These are phyloP conservation scores for Daucus carota DNA, from an alignment of 129 eudicot genomes.

Conservation along the genomic window DH1_v3.0 NC_030385.2:24474001-24474500, in stretches of 20 bases:
- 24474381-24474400: not conserved
- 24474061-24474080: conserved; percentile 68
- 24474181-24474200: conserved; percentile 99
- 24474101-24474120: conserved; percentile 94
- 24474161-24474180: conserved; percentile 84
- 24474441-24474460: not conserved
- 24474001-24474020: not conserved
- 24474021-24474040: not conserved
- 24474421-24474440: not conserved
- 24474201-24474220: conserved; percentile 7
- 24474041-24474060: conserved; percentile 3
- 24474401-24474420: not conserved
- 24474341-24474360: not conserved
- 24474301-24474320: not conserved
- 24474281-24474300: not conserved
- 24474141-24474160: conserved; percentile 93
- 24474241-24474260: not conserved
- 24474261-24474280: not conserved
- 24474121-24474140: conserved; percentile 92
- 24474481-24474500: conserved; percentile 97
- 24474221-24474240: not conserved
- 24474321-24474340: not conserved
- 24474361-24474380: not conserved
- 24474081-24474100: conserved; percentile 75
- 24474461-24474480: conserved; percentile 53